Conservation (phyloP, 2,329 filamentous ascomycete species). For the Trichoderma sp. region DNA sequence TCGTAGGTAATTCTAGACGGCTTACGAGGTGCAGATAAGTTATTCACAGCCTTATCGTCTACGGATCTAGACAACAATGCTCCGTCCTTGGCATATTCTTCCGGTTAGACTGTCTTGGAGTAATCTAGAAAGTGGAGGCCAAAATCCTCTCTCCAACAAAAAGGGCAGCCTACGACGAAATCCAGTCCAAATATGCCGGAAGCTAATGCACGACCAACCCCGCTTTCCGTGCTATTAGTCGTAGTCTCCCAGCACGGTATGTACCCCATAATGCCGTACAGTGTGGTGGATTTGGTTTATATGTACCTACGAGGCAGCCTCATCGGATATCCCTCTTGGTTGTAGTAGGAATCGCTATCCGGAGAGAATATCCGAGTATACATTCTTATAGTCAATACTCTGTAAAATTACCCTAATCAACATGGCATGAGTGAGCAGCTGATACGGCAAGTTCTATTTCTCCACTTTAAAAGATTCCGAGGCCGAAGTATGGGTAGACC, state of each 20-base stretch:
- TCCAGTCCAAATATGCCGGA: background rate
- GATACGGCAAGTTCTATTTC: background rate
- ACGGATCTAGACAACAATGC: background rate
- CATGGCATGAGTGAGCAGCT: background rate
- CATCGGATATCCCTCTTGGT: background rate
- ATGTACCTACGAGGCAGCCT: background rate
- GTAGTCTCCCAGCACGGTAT: background rate
- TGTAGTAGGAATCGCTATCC: background rate
- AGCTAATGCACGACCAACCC: background rate
- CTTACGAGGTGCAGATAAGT: background rate
- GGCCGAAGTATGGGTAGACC: background rate
- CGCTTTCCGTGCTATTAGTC: background rate
- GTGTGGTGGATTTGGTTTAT: background rate
- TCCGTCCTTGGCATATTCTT: background rate
- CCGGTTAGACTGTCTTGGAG: background rate
- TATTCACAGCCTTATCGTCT: background rate
- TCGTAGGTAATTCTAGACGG: background rate
- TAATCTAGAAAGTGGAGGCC: background rate
- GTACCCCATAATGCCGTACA: background rate
- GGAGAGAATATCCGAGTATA: background rate
- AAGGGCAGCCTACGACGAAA: constrained; percentile 7
- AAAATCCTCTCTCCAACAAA: background rate
- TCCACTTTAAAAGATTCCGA: background rate
- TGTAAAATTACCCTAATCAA: background rate
- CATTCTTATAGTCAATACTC: background rate